phyloP scores from a whole-genome alignment of 1,284 basidiomycete genomes.

The Moesziomyces globuligerus region DNA sequence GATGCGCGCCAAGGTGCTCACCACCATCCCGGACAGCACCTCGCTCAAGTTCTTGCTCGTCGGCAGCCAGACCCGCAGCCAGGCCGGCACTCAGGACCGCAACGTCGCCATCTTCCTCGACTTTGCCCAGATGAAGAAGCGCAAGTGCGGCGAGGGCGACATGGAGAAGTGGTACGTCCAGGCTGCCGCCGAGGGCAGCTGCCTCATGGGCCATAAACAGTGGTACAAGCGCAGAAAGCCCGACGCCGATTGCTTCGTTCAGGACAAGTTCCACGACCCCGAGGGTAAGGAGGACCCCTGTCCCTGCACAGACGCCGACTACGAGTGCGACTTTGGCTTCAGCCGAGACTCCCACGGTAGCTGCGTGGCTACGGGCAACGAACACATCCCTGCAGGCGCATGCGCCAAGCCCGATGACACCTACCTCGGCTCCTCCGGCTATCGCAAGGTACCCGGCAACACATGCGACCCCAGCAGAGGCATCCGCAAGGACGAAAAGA shows the following conservation, averaged over 20 bases:
- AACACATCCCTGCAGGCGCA: constrained; percentile 81
- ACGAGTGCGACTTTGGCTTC: constrained; percentile 93
- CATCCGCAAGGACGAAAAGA: constrained; percentile 76
- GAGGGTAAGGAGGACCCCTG: constrained; percentile 80
- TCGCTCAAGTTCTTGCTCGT: constrained; percentile 90
- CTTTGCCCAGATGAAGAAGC: constrained; percentile 77
- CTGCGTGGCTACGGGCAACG: constrained; percentile 84
- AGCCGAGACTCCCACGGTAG: constrained; percentile 75
- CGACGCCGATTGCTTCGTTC: constrained; percentile 88
- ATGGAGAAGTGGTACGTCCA: constrained; percentile 91
- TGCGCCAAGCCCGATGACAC: constrained; percentile 74
- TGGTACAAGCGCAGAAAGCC: constrained; percentile 89
- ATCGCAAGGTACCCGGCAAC: constrained; percentile 90
- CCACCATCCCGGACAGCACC: constrained; percentile 89
- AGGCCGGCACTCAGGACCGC: constrained; percentile 73
- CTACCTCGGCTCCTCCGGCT: constrained; percentile 90
- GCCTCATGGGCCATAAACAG: constrained; percentile 98
- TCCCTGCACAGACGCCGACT: constrained; percentile 85
- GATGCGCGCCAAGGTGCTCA: constrained; percentile 80
- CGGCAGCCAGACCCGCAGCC: constrained; percentile 78
- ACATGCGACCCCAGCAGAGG: constrained; percentile 77
- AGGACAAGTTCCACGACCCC: constrained; percentile 74
- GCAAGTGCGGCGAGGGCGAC: constrained; percentile 79
- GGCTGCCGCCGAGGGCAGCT: constrained; percentile 73
- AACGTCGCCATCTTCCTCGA: constrained; percentile 84